Evolutionary conservation across 345 rosid genomes (phyloP), one percentile per base, ranked within the genome.

Genomic region (Brassica nigra): DNA sequence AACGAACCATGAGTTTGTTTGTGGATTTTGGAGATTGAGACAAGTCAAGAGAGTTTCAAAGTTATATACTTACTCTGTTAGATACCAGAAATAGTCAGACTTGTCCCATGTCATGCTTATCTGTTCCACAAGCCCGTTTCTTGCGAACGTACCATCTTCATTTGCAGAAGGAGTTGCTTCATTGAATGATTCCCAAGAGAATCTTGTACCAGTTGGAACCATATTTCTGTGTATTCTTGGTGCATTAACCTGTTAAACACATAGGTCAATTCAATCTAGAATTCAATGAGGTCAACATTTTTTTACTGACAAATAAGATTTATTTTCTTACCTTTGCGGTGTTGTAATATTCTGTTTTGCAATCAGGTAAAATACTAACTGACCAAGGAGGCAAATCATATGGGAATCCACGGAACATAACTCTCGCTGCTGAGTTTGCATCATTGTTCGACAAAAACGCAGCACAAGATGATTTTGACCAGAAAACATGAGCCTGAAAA

Each of bases 331-430:
- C 98, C 92, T 79, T 80, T 70, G 97, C 98, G 30, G 98, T 92
- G 90, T 94, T 94, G 85, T 85, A 91, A 59, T 83, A 86, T 9
- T 80, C 87, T 10, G 86, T 92, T 85, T 92, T 90, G 88, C 98
- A 94, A 76, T 91, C 97, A 66, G 97, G 97, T 29, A 94, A 91
- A 47, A 94, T 86, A 88, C 98, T 94, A 75, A 94, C 71, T 3
- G 98, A 94, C 98, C 98, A 94, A 44, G 97, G 88, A 55, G 93
- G 98, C 65, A 94, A 83, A 63, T 88, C 88, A 73, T 90, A 91
- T 69, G 85, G 91, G 79, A 71, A 72, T 44, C 87, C 87, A 49
- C 88, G 79, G 36, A 87, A 94, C 18, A 82, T 81, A 44, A 94
- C 97, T 66, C 80, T 89, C 2, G 83, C 90, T 2, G 86, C 84